A percentile compares a stretch with the other conserved stretches of the same genome.
phyloP scores from a whole-genome alignment of 108 stramenopile genomes.

The Skeletonema potamos region DNA sequence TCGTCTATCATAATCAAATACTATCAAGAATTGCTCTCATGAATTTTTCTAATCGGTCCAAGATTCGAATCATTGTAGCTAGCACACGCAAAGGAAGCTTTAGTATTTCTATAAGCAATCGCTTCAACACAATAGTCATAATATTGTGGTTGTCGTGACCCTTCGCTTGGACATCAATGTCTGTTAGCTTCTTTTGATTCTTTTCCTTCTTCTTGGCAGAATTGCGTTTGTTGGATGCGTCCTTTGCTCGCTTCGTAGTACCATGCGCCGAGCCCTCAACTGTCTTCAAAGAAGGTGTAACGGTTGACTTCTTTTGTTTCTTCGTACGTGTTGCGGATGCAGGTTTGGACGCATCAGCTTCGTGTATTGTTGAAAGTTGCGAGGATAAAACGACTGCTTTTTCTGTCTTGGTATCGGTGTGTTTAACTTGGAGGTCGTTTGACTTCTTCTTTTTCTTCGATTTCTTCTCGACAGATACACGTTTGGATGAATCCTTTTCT shows the following conservation, averaged over 20 bases:
- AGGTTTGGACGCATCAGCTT: too few species aligned
- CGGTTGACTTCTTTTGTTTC: not conserved
- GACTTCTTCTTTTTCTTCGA: not conserved
- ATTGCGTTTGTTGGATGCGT: not conserved
- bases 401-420: too few species aligned
- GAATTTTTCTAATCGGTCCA: slow-evolving; percentile 6
- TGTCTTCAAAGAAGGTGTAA: not conserved
- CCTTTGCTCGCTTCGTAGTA: not conserved
- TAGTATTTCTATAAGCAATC: slow-evolving; percentile 24
- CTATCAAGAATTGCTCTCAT: slow-evolving; percentile 26
- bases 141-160: not conserved
- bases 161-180: not conserved
- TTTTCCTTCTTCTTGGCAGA: not conserved
- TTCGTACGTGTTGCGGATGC: too few species aligned
- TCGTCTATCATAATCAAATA: not conserved
- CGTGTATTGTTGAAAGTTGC: too few species aligned
- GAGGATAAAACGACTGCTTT: too few species aligned
- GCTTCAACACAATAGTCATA: slow-evolving; percentile 5
- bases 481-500: not conserved
- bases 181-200: not conserved
- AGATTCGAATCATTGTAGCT: slow-evolving; percentile 11
- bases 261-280: not conserved
- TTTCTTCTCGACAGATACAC: not conserved
- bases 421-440: not conserved
- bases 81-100: slow-evolving; percentile 35